phyloP scores from a whole-genome alignment of 1,139 yeast genomes.

The Geotrichum klebahnii region DNA sequence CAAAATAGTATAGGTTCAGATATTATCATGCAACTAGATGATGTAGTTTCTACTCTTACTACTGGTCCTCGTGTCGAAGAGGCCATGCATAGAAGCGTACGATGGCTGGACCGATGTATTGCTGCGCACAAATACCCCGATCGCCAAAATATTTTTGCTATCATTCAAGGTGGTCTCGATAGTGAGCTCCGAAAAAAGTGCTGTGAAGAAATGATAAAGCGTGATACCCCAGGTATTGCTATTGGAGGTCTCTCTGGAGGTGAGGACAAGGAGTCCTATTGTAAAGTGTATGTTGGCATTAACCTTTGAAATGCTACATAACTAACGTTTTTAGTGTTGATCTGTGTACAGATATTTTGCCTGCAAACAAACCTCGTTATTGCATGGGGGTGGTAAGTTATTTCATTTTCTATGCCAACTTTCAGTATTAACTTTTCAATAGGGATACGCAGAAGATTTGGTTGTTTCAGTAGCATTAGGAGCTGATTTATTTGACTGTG shows the following conservation, averaged over 20 bases:
- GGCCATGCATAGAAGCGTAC: constrained; percentile 44
- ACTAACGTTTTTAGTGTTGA: constrained; percentile 30
- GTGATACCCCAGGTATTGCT: constrained; percentile 48
- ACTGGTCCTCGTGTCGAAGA: constrained; percentile 45
- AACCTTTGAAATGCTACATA: background rate
- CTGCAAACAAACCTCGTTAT: constrained; percentile 44
- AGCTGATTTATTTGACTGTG: constrained; percentile 47
- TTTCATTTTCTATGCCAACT: background rate
- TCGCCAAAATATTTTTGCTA: constrained; percentile 44
- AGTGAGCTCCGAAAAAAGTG: constrained; percentile 40
- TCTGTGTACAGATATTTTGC: constrained; percentile 43
- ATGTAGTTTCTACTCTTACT: constrained; percentile 45
- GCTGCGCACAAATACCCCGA: constrained; percentile 45
- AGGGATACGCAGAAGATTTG: constrained; percentile 46
- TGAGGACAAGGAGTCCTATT: constrained; percentile 43
- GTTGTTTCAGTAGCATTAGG: constrained; percentile 47
- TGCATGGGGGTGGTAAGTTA: constrained; percentile 43
- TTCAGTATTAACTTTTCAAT: background rate
- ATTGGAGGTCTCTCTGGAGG: constrained; percentile 48
- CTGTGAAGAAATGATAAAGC: constrained; percentile 43
- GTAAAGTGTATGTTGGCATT: constrained; percentile 32
- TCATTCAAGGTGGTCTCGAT: constrained; percentile 47
- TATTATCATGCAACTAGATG: constrained; percentile 48
- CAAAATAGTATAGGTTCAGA: constrained; percentile 47
- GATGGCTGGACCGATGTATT: constrained; percentile 47